Evolutionary conservation across 208 protist species (phyloP), one percentile per base, ranked within the genome.

Genomic region (Histomonas meleagridis): DNA sequence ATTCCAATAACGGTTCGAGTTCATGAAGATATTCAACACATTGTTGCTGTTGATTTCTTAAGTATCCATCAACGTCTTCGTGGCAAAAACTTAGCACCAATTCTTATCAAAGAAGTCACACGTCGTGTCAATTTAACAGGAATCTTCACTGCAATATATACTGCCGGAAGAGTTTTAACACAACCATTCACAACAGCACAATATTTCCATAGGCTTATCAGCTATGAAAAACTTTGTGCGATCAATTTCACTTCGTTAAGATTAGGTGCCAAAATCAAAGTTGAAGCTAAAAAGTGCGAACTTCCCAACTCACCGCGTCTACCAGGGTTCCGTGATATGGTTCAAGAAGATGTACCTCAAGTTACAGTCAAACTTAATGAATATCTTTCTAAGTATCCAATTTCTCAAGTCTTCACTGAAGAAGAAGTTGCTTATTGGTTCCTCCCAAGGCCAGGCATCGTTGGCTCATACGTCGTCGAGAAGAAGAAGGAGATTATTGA

Each of bases 31-130:
- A 23, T 16, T 4, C 46, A 86, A 43, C 18, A 91, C 51, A 97
- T 98, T 93, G 98, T 97, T 65, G 97, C 99, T 92, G 99, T 99
- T 92, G 99, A 99, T 93, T 99, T 99, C 93, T 95, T 99, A 0
- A 99, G 98, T 93, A 97, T 99, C 12, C 98, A 99, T 94, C 99
- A 99, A 95, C 95, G 96, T 81, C 95, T 99, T 35, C 96, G 98
- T 28, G 93, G 95, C 28, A 98, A 98, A 94, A 95, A 97, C 23
- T 93, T 99, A 43, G 98, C 98, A 5, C 98, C 98, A 0, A 95
- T 99, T 60, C 95, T 99, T 16, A 99, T 99, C 94, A 96, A 97
- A 90, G 97, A 99, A 93, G 96, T 99, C n/a, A 99, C 98, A 12
- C 96, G 98, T 35, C 95, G 98, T 18, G 98, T 99, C 76, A 98